Percentiles rank a stretch among this genome's conserved stretches.
These are phyloP conservation scores for Suillus ampliporus DNA, from an alignment of 768 basidiomycete genomes.

Conservation along the genomic window DNA sequence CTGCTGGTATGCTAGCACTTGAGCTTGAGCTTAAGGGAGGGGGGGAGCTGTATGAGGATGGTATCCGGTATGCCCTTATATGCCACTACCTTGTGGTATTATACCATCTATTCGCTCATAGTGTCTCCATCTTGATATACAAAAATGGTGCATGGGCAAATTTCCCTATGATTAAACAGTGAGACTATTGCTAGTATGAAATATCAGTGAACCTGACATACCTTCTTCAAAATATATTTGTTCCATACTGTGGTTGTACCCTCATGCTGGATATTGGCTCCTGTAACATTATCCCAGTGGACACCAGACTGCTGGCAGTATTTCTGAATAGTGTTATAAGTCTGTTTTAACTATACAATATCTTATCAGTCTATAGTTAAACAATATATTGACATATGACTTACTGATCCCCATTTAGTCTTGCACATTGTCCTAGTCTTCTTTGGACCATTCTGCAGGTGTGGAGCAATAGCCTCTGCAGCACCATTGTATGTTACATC, in stretches of 20 bases:
- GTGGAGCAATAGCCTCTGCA: neutral
- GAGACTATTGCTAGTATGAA: neutral
- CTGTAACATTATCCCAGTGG: neutral
- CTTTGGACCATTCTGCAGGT: neutral
- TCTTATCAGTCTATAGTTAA: neutral
- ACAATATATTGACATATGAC: neutral
- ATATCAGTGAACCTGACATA: neutral
- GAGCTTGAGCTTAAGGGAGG: neutral
- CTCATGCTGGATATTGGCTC: neutral
- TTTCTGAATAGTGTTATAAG: neutral
- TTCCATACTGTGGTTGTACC: neutral
- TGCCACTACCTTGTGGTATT: neutral
- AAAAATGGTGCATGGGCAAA: neutral
- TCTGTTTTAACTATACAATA: neutral
- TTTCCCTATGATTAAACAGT: neutral
- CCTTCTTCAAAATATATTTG: neutral
- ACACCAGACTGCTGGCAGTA: neutral
- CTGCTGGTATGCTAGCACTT: neutral
- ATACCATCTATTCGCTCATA: neutral
- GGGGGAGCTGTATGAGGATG: neutral
- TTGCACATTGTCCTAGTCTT: neutral
- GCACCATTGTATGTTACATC: neutral
- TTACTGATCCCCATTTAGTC: neutral
- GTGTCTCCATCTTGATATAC: neutral
- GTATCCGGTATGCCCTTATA: neutral